Percentiles rank a stretch among this genome's conserved stretches.
phyloP scores from a whole-genome alignment of 2,329 filamentous ascomycete species.

The Podosphaera leucotricha region DNA sequence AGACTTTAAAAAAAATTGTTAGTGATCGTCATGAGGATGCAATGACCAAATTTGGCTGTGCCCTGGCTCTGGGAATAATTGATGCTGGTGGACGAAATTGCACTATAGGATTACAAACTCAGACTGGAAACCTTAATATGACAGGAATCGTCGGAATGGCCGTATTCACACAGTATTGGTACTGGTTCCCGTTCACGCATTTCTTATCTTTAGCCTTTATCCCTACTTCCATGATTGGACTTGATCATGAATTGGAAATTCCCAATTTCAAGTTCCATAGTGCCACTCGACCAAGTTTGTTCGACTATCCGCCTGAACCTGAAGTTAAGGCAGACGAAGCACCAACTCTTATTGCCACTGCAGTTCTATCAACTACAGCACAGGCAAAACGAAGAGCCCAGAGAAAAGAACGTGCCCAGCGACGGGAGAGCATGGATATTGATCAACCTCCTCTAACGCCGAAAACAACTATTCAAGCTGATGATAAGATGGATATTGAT shows the following conservation, averaged over 20 bases:
- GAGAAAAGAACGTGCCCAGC: slow-evolving; percentile 76
- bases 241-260: slow-evolving; percentile 83
- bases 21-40: slow-evolving; percentile 92
- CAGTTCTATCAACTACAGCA: slow-evolving; percentile 85
- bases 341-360: slow-evolving; percentile 81
- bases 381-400: slow-evolving; percentile 89
- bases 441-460: slow-evolving; percentile 57
- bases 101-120: slow-evolving; percentile 91
- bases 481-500: slow-evolving; percentile 78
- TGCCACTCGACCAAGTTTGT: slow-evolving; percentile 80
- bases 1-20: slow-evolving; percentile 83
- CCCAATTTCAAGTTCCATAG: slow-evolving; percentile 91
- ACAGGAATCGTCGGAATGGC: slow-evolving; percentile 93
- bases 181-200: slow-evolving; percentile 98
- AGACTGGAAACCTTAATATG: slow-evolving; percentile 98
- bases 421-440: slow-evolving; percentile 86
- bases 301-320: slow-evolving; percentile 93
- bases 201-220: slow-evolving; percentile 91
- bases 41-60: slow-evolving; percentile 96
- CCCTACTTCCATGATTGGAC: slow-evolving; percentile 85
- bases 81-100: slow-evolving; percentile 96
- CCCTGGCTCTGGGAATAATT: slow-evolving; percentile 85
- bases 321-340: slow-evolving; percentile 89
- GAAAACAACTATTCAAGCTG: slow-evolving; percentile 25
- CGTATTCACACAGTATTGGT: slow-evolving; percentile 98